Base-by-base conservation (phyloP, 257 asterid species). In the Solanum medicagineum region DNA sequence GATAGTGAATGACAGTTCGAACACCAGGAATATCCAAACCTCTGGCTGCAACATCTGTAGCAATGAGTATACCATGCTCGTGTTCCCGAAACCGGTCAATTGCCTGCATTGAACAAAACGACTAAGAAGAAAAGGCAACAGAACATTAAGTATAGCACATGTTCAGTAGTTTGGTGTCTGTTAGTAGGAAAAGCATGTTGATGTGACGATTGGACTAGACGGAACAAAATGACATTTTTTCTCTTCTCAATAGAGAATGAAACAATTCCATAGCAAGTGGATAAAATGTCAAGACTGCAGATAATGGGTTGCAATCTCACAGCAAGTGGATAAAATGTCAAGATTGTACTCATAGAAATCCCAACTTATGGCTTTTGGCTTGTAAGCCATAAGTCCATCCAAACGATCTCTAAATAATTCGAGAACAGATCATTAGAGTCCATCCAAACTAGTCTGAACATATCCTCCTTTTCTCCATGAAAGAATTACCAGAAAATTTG, bases 1-100 rank as follows among this genome's bases (percentile, higher is more conserved):
- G 98, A 88, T 96, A 95, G 91, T 96, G 99, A 90, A 95, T 91
- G 88, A 96, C 98, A 4, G 98, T 95, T 84, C 98, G 94, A 74
- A 95, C 94, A 79, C 98, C 97, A 53, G 95, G 92, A 86, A 96
- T 91, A 89, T 96, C 99, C 49, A 96, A 94, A 82, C 99, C 99
- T 89, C 99, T 91, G 20, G 98, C 98, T 24, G 97, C 98, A 83
- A 97, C 98, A 90, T 96, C 99, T 54, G 99, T 94, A 62, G 99
- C 98, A 85, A 94, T 88, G 83, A 96, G 99, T 86, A 94, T 92
- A n/a, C 93, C 90, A 87, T 95, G 91, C 83, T 93, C 97, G 85
- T 87, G 89, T 83, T 89, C 92, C 77, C 98, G 97, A 85, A 96
- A 95, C 71, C 95, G 98, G 88, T 96, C 99, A 75, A 96, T 89